phyloP scores from a whole-genome alignment of 805 yeast genomes.

The Candida glaebosa region DNA sequence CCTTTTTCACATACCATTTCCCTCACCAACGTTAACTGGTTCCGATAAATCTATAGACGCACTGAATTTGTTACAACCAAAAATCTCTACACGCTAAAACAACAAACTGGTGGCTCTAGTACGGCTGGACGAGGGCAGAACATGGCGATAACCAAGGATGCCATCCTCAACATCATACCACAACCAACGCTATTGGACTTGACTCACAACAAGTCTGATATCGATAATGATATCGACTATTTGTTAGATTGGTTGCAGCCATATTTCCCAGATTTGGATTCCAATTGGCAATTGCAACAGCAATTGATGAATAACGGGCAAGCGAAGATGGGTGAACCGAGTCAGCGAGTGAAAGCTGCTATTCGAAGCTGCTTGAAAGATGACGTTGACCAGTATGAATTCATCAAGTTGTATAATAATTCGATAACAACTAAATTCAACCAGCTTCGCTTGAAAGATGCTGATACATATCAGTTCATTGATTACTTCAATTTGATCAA shows the following conservation, averaged over 20 bases:
- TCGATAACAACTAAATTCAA: conserved; percentile 23
- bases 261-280: conserved; percentile 16
- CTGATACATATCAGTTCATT: conserved; percentile 8
- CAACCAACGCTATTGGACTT: conserved; percentile 13
- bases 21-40: neutral
- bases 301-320: neutral
- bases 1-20: neutral
- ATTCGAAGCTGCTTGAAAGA: conserved; percentile 35
- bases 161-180: conserved; percentile 13
- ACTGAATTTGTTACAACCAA: conserved; percentile 2
- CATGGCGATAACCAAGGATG: conserved; percentile 6
- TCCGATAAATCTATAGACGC: too few species aligned
- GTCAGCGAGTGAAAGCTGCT: conserved; percentile 34
- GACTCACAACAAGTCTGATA: conserved; percentile 14
- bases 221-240: conserved; percentile 33
- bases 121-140: too few species aligned
- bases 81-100: too few species aligned
- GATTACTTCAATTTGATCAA: conserved; percentile 16
- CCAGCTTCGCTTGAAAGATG: conserved; percentile 6
- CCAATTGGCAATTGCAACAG: neutral
- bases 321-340: conserved; percentile 7
- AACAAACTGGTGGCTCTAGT: too few species aligned
- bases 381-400: conserved; percentile 27
- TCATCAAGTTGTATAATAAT: conserved; percentile 29
- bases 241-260: conserved; percentile 33